These are phyloP conservation scores for Morella rubra DNA, from an alignment of 306 rosid genomes.

Conservation along the genomic window DNA sequence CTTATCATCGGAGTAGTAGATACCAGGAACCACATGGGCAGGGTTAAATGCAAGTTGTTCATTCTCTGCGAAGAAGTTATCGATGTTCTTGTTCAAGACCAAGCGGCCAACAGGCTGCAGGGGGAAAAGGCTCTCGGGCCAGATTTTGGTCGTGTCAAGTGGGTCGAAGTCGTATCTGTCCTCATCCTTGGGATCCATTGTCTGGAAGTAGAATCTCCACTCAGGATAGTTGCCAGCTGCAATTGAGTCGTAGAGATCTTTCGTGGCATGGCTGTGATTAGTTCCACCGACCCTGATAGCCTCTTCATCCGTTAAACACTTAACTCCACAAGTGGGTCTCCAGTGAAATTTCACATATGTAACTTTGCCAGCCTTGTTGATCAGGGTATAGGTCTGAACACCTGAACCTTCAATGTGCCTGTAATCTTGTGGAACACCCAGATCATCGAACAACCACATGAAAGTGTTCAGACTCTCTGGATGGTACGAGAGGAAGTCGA, in stretches of 20 bases:
- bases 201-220: constrained; percentile 89
- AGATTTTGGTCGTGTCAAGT: constrained; percentile 86
- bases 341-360: constrained; percentile 84
- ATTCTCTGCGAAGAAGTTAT: constrained; percentile 94
- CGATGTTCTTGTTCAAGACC: constrained; percentile 88
- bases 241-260: constrained; percentile 87
- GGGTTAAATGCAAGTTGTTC: constrained; percentile 95
- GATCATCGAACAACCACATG: constrained; percentile 70
- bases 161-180: constrained; percentile 89
- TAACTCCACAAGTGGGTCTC: constrained; percentile 78
- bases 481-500: constrained; percentile 86
- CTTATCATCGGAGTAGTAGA: constrained; percentile 82
- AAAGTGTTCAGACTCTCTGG: constrained; percentile 94
- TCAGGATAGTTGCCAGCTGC: constrained; percentile 96
- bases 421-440: constrained; percentile 86
- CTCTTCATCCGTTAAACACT: constrained; percentile 75
- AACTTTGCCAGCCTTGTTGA: constrained; percentile 78
- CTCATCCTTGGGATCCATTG: constrained; percentile 83
- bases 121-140: constrained; percentile 94
- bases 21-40: constrained; percentile 76
- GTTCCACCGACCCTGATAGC: constrained; percentile 84
- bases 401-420: constrained; percentile 96
- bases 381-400: constrained; percentile 70
- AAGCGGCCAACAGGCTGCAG: constrained; percentile 91
- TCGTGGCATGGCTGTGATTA: constrained; percentile 95